phyloP scores from a whole-genome alignment of 768 basidiomycete genomes.

The Epithele typhae region DNA sequence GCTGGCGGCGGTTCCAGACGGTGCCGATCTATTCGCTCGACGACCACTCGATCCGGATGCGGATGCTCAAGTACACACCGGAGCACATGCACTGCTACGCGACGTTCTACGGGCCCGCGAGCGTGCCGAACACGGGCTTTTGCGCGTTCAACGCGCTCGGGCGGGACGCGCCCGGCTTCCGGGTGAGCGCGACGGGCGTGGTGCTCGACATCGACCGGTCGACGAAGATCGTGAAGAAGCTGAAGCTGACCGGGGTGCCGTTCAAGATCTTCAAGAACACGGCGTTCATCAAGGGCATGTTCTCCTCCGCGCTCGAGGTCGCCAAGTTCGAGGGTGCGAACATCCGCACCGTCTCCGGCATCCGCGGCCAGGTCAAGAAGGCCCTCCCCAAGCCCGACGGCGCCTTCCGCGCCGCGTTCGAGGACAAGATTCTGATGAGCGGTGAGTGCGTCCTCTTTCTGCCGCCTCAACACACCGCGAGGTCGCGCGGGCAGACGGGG shows the following conservation, averaged over 20 bases:
- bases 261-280: slow-evolving; percentile 99
- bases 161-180: slow-evolving; percentile 68
- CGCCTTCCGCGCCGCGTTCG: slow-evolving; percentile 93
- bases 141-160: slow-evolving; percentile 91
- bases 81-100: slow-evolving; percentile 99
- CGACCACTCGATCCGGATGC: slow-evolving; percentile 97
- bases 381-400: slow-evolving; percentile 94
- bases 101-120: slow-evolving; percentile 92
- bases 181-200: slow-evolving; percentile 90
- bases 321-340: slow-evolving; percentile 99
- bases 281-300: slow-evolving; percentile 98
- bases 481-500: too few relatives aligned
- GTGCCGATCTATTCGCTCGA: slow-evolving; percentile 95
- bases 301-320: slow-evolving; percentile 86
- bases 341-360: slow-evolving; percentile 90
- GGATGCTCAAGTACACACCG: slow-evolving; percentile 99
- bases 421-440: slow-evolving; percentile 95
- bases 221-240: slow-evolving; percentile 94
- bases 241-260: slow-evolving; percentile 93
- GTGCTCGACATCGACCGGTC: slow-evolving; percentile 91
- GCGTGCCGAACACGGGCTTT: slow-evolving; percentile 92
- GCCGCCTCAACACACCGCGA: too few relatives aligned
- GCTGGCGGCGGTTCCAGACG: slow-evolving; percentile 95
- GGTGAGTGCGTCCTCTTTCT: slow-evolving; percentile 61
- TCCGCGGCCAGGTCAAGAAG: slow-evolving; percentile 96